Base-by-base conservation (phyloP, 441 rosid species). In the Pelargonium myrrhifolium region DNA sequence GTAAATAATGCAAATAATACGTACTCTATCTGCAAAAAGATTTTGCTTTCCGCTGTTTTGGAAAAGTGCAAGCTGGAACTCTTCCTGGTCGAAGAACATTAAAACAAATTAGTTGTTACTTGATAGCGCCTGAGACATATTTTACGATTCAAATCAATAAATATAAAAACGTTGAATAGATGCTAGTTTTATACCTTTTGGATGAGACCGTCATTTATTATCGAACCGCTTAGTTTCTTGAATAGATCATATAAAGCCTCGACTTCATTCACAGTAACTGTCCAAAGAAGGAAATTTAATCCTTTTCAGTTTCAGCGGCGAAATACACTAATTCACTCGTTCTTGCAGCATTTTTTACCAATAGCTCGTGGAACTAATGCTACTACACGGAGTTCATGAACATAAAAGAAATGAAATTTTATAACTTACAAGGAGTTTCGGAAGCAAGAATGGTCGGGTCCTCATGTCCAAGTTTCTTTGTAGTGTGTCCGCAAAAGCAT, bases 231-330 rank as follows among this genome's bases (percentile, higher is more conserved):
- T 74, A 86, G 66, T 77, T 83, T 84, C 87, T 86, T 88, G 80
- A 88, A 88, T 66, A 88, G 74, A 65, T 80, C 83, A 69, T 82
- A 70, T 72, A 88, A 74, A 66, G 90, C 90, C 73, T 86, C 89
- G 37, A 88, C 82, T 83, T 88, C 93, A 74, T 82, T 84, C 76
- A 83, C 82, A 9, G 82, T 73, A 78, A 88, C 93, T 86, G 80
- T 66, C 53, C n/a, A n/a, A 14, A 75, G 70, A 6, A 0, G 72
- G 10, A 43, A 12, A 43, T 7, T 43, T 1, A 43, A 1, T 12
- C 9, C 0, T 43, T 43, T 43, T 12, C 49, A 12, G 49, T 7
- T 7, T n/a, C n/a, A n/a, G n/a, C n/a, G n/a, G n/a, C n/a, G n/a
- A n/a, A n/a, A n/a, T n/a, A n/a, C n/a, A n/a, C n/a, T n/a, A n/a